phyloP scores from a whole-genome alignment of 225 moss, liverwort and hornwort genomes.

The Pseudoscleropodium purum region DNA sequence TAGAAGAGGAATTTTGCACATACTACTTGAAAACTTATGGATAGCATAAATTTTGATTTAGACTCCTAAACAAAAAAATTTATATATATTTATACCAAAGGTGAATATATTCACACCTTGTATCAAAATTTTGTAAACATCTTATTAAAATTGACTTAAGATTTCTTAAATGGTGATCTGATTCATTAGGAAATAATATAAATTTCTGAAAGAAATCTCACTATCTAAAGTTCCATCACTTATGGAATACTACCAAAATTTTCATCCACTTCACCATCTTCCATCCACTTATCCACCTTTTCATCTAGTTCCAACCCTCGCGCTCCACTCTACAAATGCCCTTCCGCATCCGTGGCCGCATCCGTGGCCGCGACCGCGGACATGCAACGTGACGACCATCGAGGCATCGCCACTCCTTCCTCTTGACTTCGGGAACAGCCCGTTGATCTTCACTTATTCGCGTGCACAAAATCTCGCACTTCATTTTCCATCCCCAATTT shows the following conservation, averaged over 20 bases:
- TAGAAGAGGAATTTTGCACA: neutral
- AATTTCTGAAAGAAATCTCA: neutral
- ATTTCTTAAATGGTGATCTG: accelerated
- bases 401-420: neutral
- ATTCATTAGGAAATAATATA: accelerated
- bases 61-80: accelerated
- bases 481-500: neutral
- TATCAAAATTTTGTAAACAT: neutral
- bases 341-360: neutral
- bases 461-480: neutral
- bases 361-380: neutral
- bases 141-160: neutral
- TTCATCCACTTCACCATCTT: neutral
- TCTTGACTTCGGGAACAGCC: neutral
- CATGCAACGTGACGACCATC: neutral
- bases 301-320: neutral
- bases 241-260: accelerated
- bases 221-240: too few relatives aligned
- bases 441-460: neutral
- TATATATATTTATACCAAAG: too few relatives aligned
- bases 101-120: accelerated
- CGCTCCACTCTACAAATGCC: neutral
- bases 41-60: accelerated
- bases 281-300: neutral
- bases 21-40: accelerated